Base-by-base conservation (phyloP, 345 rosid species). In the Linum lewisii region DNA sequence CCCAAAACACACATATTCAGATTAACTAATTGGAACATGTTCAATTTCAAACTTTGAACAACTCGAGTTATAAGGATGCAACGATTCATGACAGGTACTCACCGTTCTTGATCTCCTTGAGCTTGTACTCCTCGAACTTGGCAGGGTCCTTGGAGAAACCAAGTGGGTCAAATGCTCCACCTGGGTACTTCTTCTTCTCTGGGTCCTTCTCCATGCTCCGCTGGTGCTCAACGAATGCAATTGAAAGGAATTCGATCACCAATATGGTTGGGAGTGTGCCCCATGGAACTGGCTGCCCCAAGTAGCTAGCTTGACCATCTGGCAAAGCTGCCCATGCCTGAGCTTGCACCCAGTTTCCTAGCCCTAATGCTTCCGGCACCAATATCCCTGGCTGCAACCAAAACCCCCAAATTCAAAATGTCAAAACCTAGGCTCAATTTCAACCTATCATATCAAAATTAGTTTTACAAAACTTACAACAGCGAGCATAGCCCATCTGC, bases 401-500 rank as follows among this genome's bases (percentile, higher is more conserved):
- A 21, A n/a, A n/a, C n/a, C 38, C 11, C 13, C 36, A 13, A 24
- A 59, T 15, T 50, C 21, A 38, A n/a, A 5, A 18, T 22, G 57
- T 15, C 22, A 19, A 54, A n/a, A 34, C 0, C 2, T 36, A 21
- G 26, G 29, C 4, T 29, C 34, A 29, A 29, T 29, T 29, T 1
- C 34, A 29, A 8, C 0, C 34, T 1, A 29, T 4, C 7, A 8
- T 8, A 29, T 29, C 34, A 13, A n/a, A n/a, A 25, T 22, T 1
- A 55, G 25, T 23, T n/a, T n/a, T 8, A 19, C 6, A 69, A 32
- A 66, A 83, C 90, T 86, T 79, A 88, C 97, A 76, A 87, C 97
- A 57, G 99, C 97, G 47, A 93, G 95, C 97, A 93, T 89, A 42
- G 92, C 91, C 97, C 99, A 93, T 86, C 99, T 85, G 81, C 95